Evolutionary conservation across 2,329 filamentous ascomycete species (phyloP), one percentile per base, ranked within the genome.

Genomic region (Trichophyton schoenleinii): DNA sequence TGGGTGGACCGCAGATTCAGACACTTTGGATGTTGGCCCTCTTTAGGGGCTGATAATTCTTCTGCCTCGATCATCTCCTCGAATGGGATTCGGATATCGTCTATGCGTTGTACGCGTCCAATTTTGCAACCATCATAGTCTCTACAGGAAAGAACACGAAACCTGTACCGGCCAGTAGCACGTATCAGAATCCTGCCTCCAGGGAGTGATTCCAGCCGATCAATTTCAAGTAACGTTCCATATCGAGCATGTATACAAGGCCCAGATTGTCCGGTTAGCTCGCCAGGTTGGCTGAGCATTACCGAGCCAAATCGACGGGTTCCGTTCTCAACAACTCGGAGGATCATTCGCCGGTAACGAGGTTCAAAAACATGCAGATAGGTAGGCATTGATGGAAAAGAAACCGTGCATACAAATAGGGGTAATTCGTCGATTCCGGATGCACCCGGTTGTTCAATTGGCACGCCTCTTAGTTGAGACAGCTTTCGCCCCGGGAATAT

Each of bases 341-440:
- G 82, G 42, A 96, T 87, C 89, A 96, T 94, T n/a, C 94, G 79
- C 6, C 89, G 84, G 70, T 96, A 96, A 5, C 88, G 82, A n/a
- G 89, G 88, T 71, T 96, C 91, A 69, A 95, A 96, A n/a, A 96
- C 83, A 68, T 95, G 88, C 2, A 96, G 77, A 66, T 94, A 94
- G 0, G 89, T 91, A 0, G 87, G 89, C 83, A 92, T 90, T 1
- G 81, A 79, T 0, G 91, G 91, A 67, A 94, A 92, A 0, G 89
- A 83, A 20, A 59, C 44, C 0, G 89, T 90, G 73, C 88, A 94
- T 36, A 95, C 82, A 67, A 96, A 96, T 0, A 96, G 77, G 0
- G 89, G 83, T 49, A 48, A 49, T 48, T 46, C 81, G 18, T 83
- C 78, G 8, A 84, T 83, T 3, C 81, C 80, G 53, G 79, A 73